Base-by-base conservation (phyloP, 2,329 filamentous ascomycete genomes). In the Pyrenophora graminea region DNA sequence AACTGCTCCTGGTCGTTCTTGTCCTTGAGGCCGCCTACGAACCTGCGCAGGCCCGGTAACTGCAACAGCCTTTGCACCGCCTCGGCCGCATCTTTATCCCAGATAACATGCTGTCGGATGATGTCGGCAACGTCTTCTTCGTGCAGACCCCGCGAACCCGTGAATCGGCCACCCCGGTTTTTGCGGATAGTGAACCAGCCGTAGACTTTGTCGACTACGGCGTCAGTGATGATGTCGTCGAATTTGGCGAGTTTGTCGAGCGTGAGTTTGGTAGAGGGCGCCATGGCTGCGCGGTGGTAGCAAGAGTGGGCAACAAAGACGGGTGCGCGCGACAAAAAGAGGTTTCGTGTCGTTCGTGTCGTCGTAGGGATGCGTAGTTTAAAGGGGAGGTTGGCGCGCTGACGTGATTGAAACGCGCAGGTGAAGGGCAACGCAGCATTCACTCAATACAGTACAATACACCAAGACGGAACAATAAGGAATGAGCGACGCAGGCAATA, bases 151-250 rank as follows among this genome's bases (percentile, higher is more conserved):
- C 94, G 87, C 6, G 89, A 91, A 1, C 91, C 83, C 64, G 90
- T 89, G 73, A 96, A 97, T 48, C 90, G 90, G 46, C 85, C 85
- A 48, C 85, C 86, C 55, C 89, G 87, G 67, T 97, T 96, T 76
- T 99, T 99, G 59, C 93, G 92, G 52, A 97, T 96, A 3, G 85
- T 89, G 5, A 93, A 93, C 93, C 94, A 97, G 79, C 94, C 99
- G 75, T 90, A 97, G 8, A 91, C 88, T 77, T 93, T 91, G 76
- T 99, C 94, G 55, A 99, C 87, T 45, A 99, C 85, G 62, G 90
- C 89, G 82, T 99, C 94, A 6, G 94, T 99, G 56, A 96, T 80
- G 59, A 97, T 87, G 75, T 99, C 94, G 77, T 99, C 94, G 78
- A 97, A 97, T 42, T 88, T 88, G 27, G 91, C 88, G 66, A 99